Percentiles rank a stretch among this genome's conserved stretches.
Conservation (phyloP, 2,329 filamentous ascomycete species). For the Aspergillus quadrilineatus region DNA sequence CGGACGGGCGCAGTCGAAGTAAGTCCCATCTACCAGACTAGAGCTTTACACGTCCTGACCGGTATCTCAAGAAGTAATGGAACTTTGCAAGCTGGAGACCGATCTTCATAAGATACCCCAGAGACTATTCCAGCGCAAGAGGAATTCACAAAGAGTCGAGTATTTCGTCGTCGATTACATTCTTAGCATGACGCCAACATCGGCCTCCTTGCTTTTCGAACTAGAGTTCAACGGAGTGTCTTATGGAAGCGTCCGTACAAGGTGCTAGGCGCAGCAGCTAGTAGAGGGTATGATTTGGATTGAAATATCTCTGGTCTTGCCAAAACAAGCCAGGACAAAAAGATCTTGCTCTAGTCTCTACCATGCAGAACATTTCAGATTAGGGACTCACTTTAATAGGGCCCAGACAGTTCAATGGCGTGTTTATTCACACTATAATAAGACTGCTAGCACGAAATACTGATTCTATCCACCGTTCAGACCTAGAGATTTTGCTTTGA, state of each 20-base stretch:
- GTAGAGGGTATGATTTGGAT: too few species aligned
- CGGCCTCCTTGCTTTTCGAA: conserved; percentile 25
- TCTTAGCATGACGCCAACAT: conserved; percentile 22
- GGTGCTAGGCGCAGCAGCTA: conserved; percentile 16
- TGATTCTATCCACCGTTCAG: too few species aligned
- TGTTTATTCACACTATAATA: too few species aligned
- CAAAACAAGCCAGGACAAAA: too few species aligned
- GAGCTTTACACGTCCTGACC: too few species aligned
- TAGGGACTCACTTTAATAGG: too few species aligned
- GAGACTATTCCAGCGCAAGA: conserved; percentile 15
- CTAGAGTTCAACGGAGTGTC: conserved; percentile 27
- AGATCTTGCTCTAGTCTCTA: too few species aligned
- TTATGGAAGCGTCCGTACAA: conserved; percentile 24
- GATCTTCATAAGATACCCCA: conserved; percentile 24
- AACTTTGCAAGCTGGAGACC: conserved; percentile 19
- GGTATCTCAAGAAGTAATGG: conserved; percentile 9
- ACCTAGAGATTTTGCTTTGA: too few species aligned
- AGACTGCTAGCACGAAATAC: too few species aligned
- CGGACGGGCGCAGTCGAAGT: not conserved
- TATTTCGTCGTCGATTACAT: conserved; percentile 17
- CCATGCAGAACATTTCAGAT: too few species aligned
- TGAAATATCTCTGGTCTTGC: too few species aligned
- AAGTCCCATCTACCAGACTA: not conserved
- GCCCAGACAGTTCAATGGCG: too few species aligned
- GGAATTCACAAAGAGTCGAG: conserved; percentile 17